Percentiles rank a stretch among this genome's conserved stretches.
Conservation (phyloP, 257 asterid genomes). For the Solanum arcanum region DNA sequence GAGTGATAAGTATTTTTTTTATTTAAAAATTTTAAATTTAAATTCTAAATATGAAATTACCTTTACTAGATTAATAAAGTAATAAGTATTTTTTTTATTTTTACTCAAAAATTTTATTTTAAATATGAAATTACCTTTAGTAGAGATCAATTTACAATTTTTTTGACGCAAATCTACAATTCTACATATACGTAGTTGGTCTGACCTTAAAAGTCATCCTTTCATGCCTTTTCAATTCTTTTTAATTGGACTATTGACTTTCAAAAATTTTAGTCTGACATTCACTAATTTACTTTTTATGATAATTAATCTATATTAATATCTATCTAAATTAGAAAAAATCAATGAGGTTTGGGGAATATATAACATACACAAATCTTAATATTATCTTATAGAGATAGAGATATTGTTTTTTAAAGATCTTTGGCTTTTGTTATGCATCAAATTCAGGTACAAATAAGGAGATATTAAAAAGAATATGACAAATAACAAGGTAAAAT, state of each 20-base stretch:
- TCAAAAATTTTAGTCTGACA: not conserved
- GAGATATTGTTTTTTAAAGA: no score
- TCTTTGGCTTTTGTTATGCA: not conserved
- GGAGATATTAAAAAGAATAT: not conserved
- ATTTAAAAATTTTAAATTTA: fast-evolving
- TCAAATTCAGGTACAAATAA: not conserved
- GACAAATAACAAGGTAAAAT: not conserved
- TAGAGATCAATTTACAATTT: not conserved
- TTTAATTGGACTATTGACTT: not conserved
- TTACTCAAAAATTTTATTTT: not conserved
- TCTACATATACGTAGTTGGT: not conserved
- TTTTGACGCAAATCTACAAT: fast-evolving
- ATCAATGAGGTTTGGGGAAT: not conserved
- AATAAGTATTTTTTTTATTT: not conserved
- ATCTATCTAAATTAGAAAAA: not conserved
- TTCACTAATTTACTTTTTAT: not conserved
- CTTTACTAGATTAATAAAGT: not conserved
- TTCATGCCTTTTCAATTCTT: not conserved
- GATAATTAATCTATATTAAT: not conserved
- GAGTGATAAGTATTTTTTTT: not conserved
- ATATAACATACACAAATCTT: no score
- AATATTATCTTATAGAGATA: no score
- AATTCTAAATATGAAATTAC: not conserved
- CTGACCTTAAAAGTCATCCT: not conserved
- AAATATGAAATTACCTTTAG: not conserved